These are phyloP conservation scores for Ustilago crameri DNA, from an alignment of 1,284 basidiomycete genomes.

Conservation along the genomic window DNA sequence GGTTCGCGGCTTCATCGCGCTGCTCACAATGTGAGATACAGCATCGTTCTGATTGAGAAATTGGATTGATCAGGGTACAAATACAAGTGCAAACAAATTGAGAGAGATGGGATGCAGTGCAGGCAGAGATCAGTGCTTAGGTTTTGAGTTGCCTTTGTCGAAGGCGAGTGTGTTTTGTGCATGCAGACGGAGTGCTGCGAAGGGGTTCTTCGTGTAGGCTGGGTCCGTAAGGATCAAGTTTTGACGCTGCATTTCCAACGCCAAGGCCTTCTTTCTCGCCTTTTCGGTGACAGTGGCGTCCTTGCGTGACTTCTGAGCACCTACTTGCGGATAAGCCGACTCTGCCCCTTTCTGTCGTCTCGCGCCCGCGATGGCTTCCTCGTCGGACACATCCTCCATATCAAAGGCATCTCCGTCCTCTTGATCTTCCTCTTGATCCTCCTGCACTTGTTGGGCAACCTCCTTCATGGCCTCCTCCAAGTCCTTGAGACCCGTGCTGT, in stretches of 20 bases:
- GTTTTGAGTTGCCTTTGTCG: conserved; percentile 23
- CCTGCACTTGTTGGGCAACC: conserved; percentile 28
- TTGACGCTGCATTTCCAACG: conserved; percentile 58
- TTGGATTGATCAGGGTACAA: neutral
- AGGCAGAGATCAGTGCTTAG: conserved; percentile 11
- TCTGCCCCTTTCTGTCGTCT: conserved; percentile 3
- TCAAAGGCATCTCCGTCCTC: conserved; percentile 19
- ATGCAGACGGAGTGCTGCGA: conserved; percentile 62
- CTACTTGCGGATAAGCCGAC: conserved; percentile 23
- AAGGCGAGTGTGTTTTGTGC: conserved; percentile 60
- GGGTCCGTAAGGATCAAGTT: conserved; percentile 57
- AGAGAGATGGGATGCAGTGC: neutral
- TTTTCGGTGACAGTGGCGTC: conserved; percentile 53
- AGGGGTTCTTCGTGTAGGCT: conserved; percentile 55
- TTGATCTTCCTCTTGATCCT: conserved; percentile 18
- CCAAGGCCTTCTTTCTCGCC: conserved; percentile 53
- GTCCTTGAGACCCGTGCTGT: conserved; percentile 56
- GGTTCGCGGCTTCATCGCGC: neutral
- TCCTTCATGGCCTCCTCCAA: conserved; percentile 48
- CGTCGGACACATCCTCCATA: conserved; percentile 19
- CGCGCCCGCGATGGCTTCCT: conserved; percentile 19
- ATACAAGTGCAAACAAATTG: conserved; percentile 33
- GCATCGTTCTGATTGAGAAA: neutral
- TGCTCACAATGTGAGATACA: neutral
- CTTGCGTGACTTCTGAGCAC: conserved; percentile 25